Conservation (phyloP, 2,329 filamentous ascomycete species). For the Zarea fungicola region DNA sequence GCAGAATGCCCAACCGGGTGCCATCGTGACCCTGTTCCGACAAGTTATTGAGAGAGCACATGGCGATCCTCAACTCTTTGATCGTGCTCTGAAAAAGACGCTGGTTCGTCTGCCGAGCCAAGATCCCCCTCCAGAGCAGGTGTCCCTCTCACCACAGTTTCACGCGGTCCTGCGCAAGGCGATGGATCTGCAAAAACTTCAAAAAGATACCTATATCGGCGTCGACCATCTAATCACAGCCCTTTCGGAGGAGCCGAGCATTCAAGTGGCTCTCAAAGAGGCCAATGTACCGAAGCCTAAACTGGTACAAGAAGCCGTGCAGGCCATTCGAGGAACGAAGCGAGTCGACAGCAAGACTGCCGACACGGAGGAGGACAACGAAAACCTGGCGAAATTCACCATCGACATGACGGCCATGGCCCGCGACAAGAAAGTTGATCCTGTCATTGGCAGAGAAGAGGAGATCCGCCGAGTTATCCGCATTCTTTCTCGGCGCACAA, state of each 20-base stretch:
- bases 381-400: constrained; percentile 96
- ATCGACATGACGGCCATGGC: constrained; percentile 98
- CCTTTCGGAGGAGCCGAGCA: constrained; percentile 69
- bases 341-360: constrained; percentile 95
- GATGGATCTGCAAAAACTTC: constrained; percentile 88
- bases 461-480: constrained; percentile 89
- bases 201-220: constrained; percentile 92
- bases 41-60: constrained; percentile 93
- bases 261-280: constrained; percentile 73
- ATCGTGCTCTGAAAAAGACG: constrained; percentile 83
- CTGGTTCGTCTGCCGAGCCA: constrained; percentile 90
- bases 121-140: constrained; percentile 86
- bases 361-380: constrained; percentile 85
- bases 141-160: constrained; percentile 77
- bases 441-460: constrained; percentile 93
- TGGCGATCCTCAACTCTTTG: constrained; percentile 84
- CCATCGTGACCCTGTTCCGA: constrained; percentile 74
- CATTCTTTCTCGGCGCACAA: constrained; percentile 87
- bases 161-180: constrained; percentile 77
- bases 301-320: constrained; percentile 83
- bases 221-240: constrained; percentile 91
- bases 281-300: constrained; percentile 89
- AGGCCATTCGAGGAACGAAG: constrained; percentile 86
- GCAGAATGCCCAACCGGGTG: constrained; percentile 64
- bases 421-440: constrained; percentile 94